Evolutionary conservation across 1,139 yeast genomes (phyloP).

Genomic region (Hemisphaericaspora subhashii): DNA sequence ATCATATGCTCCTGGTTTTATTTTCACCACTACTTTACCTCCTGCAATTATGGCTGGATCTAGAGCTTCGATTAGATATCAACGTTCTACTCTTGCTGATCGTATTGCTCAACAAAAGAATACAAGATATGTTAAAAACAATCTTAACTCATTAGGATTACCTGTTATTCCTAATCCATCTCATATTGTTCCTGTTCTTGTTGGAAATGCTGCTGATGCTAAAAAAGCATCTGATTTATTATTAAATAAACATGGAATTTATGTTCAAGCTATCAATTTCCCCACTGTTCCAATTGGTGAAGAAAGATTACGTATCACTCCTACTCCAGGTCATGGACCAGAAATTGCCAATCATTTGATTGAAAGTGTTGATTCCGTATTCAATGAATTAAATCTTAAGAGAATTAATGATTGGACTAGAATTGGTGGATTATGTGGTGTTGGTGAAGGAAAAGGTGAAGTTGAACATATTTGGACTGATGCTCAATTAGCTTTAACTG

Average conservation of each 20-base stretch:
- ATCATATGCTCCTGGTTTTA: constrained; percentile 96
- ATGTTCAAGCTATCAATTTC: constrained; percentile 97
- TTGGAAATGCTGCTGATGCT: constrained; percentile 93
- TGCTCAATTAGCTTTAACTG: constrained; percentile 63
- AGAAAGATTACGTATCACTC: constrained; percentile 94
- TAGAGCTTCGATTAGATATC: constrained; percentile 80
- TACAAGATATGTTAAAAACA: constrained; percentile 80
- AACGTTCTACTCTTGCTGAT: constrained; percentile 72
- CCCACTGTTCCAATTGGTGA: constrained; percentile 97
- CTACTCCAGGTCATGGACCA: constrained; percentile 93
- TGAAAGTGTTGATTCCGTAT: constrained; percentile 77
- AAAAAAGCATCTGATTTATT: constrained; percentile 87
- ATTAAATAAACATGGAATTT: constrained; percentile 79
- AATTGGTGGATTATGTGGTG: constrained; percentile 86
- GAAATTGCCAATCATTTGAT: constrained; percentile 76
- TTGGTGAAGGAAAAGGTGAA: constrained; percentile 54
- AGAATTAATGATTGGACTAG: constrained; percentile 77
- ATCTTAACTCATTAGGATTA: constrained; percentile 68
- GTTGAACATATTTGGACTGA: constrained; percentile 81
- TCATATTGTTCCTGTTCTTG: constrained; percentile 91
- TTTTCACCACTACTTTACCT: constrained; percentile 93
- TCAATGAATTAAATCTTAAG: constrained; percentile 69
- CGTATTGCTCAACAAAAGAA: constrained; percentile 84
- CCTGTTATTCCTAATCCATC: constrained; percentile 98
- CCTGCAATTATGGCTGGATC: constrained; percentile 99